Evolutionary conservation across 306 rosid species (phyloP).

Genomic region (Dryas octopetala): DNA sequence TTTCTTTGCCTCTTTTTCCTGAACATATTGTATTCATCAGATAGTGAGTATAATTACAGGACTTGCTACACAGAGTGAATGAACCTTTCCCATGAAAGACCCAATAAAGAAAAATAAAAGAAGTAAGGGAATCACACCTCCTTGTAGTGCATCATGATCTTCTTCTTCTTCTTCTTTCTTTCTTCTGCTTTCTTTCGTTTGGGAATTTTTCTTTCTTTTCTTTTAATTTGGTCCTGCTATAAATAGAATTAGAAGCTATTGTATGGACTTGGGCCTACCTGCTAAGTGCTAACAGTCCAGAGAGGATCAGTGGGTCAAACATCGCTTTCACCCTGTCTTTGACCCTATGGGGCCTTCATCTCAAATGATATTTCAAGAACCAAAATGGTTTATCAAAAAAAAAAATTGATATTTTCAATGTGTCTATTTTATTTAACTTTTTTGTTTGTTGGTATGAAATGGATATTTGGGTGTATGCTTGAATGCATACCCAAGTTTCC

Average conservation of each 20-base stretch:
- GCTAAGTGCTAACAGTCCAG: neutral
- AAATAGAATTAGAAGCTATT: neutral
- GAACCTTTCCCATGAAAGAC: neutral
- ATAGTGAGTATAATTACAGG: neutral
- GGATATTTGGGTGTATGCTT: too few relatives aligned
- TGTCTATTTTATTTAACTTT: too few relatives aligned
- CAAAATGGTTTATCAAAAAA: too few relatives aligned
- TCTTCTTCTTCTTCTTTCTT: slow-evolving; percentile 9
- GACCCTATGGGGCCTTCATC: neutral
- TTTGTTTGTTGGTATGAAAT: too few relatives aligned
- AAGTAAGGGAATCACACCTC: slow-evolving; percentile 41
- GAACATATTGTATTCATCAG: neutral
- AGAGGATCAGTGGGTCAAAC: neutral
- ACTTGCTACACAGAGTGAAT: neutral
- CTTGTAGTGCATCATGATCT: slow-evolving; percentile 66
- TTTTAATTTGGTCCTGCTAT: neutral
- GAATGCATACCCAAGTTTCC: too few relatives aligned
- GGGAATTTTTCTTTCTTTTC: neutral
- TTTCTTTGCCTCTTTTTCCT: slow-evolving; percentile 94
- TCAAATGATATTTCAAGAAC: neutral
- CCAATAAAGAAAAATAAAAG: neutral
- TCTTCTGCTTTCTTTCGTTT: neutral
- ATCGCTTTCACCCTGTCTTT: neutral
- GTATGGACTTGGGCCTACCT: neutral
- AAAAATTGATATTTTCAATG: too few relatives aligned